Evolutionary conservation across 192 early-diverging fungal species (phyloP).

Genomic region (Entophlyctis luteolus): DNA sequence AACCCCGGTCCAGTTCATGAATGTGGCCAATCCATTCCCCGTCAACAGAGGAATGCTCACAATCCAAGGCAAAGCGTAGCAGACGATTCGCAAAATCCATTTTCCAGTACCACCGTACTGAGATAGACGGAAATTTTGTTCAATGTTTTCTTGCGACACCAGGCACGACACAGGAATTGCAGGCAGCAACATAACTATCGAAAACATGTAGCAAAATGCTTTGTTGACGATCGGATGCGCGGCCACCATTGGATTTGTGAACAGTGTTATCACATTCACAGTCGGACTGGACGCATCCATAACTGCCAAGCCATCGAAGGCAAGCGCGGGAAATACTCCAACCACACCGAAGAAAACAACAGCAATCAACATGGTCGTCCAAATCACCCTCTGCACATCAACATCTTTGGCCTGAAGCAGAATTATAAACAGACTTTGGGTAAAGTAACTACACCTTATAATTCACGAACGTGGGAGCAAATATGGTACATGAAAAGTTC

Average conservation of each 20-base stretch:
- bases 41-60: constrained; percentile 44
- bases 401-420: constrained; percentile 40
- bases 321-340: constrained; percentile 40
- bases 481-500: constrained; percentile 50
- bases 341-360: constrained; percentile 37
- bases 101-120: not conserved
- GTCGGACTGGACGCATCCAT: not conserved
- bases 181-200: constrained; percentile 53
- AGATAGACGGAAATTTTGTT: constrained; percentile 35
- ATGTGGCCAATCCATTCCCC: constrained; percentile 29
- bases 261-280: constrained; percentile 28
- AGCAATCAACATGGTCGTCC: constrained; percentile 38
- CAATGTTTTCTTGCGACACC: constrained; percentile 44
- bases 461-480: constrained; percentile 57
- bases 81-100: not conserved
- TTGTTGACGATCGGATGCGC: constrained; percentile 32
- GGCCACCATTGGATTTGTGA: constrained; percentile 19
- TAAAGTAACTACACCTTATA: constrained; percentile 40
- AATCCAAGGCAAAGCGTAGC: constrained; percentile 47
- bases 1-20: constrained; percentile 52
- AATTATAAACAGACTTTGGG: not conserved
- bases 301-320: not conserved
- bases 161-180: constrained; percentile 49
- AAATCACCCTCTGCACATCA: constrained; percentile 48
- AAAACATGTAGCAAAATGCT: constrained; percentile 39